Base-by-base conservation (phyloP, 805 yeast species). In the Teunomyces atbi region DNA sequence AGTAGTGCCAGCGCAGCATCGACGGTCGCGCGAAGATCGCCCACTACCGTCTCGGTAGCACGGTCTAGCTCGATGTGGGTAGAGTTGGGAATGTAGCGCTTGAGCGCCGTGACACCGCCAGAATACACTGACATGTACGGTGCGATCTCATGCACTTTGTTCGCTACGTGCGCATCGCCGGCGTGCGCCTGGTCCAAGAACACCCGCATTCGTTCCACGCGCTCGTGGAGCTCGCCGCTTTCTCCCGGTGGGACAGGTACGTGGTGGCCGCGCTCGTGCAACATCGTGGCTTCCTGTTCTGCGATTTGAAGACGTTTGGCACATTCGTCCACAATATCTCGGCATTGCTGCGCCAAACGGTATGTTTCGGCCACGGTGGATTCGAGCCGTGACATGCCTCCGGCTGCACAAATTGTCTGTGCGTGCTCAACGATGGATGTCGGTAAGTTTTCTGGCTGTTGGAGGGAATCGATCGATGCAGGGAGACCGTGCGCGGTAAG, bases 371-470 rank as follows among this genome's bases (percentile, higher is more conserved):
- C 55, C 34, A 79, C 60, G 2, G 79, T 56, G 15, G 63, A 65
- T 16, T 68, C 71, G 4, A 86, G 56, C 11, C 63, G 61, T 3
- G 55, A 48, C 0, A 70, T 52, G 0, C 90, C 91, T 2, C 89
- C 88, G 33, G 65, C 54, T 1, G 75, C 60, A 5, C 69, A 65
- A 8, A 86, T 67, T 32, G 78, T 81, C 16, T 79, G 79, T 6
- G 81, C 76, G 49, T 83, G 83, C 7, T 75, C 76, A 0, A 81
- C 47, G 1, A 86, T 67, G 1, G 82, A 74, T 6, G 72, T 72
- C 0, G 96, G 94, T 0, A 86, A 58, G 18, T 73, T 52, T 65
- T 77, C 66, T 61, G 87, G 82, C 44, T 71, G 74, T 43, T 81
- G 79, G 0, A 84, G 57, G 0, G 85, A 68, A 44, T 86, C 90